These are phyloP conservation scores for Lojkania enalia DNA, from an alignment of 2,329 filamentous ascomycete genomes.

Conservation along the genomic window DNA sequence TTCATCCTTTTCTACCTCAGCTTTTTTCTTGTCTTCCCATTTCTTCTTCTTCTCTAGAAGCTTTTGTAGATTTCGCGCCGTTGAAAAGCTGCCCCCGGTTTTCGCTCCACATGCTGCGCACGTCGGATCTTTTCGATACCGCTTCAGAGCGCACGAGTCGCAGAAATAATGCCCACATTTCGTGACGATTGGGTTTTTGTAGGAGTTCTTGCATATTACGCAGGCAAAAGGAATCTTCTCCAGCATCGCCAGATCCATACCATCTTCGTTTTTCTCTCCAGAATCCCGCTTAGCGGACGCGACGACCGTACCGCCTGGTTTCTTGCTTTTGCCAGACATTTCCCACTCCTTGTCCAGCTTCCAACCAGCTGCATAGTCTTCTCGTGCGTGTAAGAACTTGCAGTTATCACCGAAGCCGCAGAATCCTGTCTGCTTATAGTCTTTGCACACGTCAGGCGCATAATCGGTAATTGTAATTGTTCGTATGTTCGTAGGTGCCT, in stretches of 20 bases:
- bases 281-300: conserved; percentile 60
- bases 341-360: conserved; percentile 96
- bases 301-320: conserved; percentile 55
- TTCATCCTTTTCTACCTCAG: conserved; percentile 49
- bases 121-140: conserved; percentile 83
- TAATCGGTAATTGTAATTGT: conserved; percentile 91
- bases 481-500: conserved; percentile 85
- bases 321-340: conserved; percentile 68
- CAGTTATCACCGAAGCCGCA: conserved; percentile 78
- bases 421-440: conserved; percentile 74
- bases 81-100: conserved; percentile 88
- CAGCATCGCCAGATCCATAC: conserved; percentile 70
- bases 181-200: conserved; percentile 80
- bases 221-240: conserved; percentile 89
- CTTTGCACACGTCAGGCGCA: conserved; percentile 91
- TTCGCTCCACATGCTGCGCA: conserved; percentile 85
- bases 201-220: conserved; percentile 79
- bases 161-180: conserved; percentile 97
- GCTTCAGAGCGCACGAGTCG: conserved; percentile 80
- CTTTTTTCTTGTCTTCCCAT: conserved; percentile 61
- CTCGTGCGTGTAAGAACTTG: conserved; percentile 76
- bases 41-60: conserved; percentile 74
- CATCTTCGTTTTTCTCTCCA: conserved; percentile 50
- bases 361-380: conserved; percentile 90
- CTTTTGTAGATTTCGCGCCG: conserved; percentile 79